Percentiles rank a stretch among this genome's conserved stretches.
Conservation (phyloP, 2,329 filamentous ascomycete genomes). For the Diaporthe batatas region DNA sequence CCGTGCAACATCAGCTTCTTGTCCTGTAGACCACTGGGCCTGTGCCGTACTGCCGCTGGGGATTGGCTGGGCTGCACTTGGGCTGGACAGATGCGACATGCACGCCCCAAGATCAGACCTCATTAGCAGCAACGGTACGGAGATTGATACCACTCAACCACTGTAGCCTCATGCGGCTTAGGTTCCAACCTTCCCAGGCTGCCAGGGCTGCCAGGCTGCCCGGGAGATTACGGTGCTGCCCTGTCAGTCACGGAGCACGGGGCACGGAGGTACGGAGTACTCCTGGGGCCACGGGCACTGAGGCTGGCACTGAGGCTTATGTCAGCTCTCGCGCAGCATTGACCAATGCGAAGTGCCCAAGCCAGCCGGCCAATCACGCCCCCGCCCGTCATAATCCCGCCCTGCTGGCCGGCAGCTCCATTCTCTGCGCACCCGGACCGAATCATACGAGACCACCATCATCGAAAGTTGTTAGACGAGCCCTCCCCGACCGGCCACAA, state of each 20-base stretch:
- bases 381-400: slow-evolving; percentile 36
- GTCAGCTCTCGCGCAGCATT: slow-evolving; percentile 37
- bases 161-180: slow-evolving; percentile 10
- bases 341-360: slow-evolving; percentile 24
- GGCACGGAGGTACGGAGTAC: no score
- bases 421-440: slow-evolving; percentile 25
- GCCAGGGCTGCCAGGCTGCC: no score
- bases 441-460: slow-evolving; percentile 40
- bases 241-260: no score
- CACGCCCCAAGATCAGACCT: slow-evolving; percentile 23
- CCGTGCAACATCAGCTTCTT: neutral
- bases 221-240: slow-evolving; percentile 25
- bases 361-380: slow-evolving; percentile 35
- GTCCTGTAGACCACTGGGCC: neutral
- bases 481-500: slow-evolving; percentile 33
- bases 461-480: slow-evolving; percentile 31
- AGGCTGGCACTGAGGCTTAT: no score
- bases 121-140: slow-evolving; percentile 15
- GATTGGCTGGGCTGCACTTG: neutral
- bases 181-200: neutral
- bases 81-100: slow-evolving; percentile 23
- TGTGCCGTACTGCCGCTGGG: neutral
- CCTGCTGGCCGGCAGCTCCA: slow-evolving; percentile 22
- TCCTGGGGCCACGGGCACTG: no score
- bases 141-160: slow-evolving; percentile 17